Percentiles rank a stretch among this genome's conserved stretches.
Evolutionary conservation across 2,329 filamentous ascomycete genomes (phyloP).

Genomic region (Cladosporium sp.): DNA sequence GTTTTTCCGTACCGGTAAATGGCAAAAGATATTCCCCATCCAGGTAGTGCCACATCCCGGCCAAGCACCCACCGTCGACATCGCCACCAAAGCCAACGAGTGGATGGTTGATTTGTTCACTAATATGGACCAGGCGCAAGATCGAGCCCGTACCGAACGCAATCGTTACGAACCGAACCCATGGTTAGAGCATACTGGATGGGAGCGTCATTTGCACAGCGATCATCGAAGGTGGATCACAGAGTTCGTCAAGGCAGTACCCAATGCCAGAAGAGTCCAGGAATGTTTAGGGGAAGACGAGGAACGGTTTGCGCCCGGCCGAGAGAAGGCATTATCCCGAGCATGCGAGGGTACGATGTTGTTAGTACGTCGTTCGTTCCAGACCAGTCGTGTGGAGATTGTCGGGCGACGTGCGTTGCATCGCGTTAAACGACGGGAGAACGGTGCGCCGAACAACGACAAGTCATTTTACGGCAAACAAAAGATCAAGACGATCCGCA

Average conservation of each 20-base stretch:
- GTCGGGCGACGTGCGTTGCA: conserved; percentile 4
- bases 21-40: conserved; percentile 7
- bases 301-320: not conserved
- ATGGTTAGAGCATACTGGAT: conserved; percentile 13
- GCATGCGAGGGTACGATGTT: conserved; percentile 6
- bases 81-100: conserved; percentile 1
- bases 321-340: not conserved
- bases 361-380: conserved; percentile 3
- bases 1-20: conserved; percentile 3
- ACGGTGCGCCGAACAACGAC: conserved; percentile 6
- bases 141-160: conserved; percentile 3
- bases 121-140: conserved; percentile 8
- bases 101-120: conserved; percentile 9
- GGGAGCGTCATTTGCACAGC: conserved; percentile 10
- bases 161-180: conserved; percentile 12
- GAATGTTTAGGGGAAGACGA: conserved; percentile 4
- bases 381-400: conserved; percentile 1
- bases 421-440: conserved; percentile 7
- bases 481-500: conserved; percentile 8
- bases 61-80: conserved; percentile 7
- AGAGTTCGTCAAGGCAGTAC: conserved; percentile 7
- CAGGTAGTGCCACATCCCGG: conserved; percentile 1
- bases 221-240: conserved; percentile 1
- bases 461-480: conserved; percentile 12
- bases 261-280: conserved; percentile 6